These are phyloP conservation scores for Paecilomyces formosus DNA, from an alignment of 2,329 filamentous ascomycete species.

Conservation along the genomic window DNA sequence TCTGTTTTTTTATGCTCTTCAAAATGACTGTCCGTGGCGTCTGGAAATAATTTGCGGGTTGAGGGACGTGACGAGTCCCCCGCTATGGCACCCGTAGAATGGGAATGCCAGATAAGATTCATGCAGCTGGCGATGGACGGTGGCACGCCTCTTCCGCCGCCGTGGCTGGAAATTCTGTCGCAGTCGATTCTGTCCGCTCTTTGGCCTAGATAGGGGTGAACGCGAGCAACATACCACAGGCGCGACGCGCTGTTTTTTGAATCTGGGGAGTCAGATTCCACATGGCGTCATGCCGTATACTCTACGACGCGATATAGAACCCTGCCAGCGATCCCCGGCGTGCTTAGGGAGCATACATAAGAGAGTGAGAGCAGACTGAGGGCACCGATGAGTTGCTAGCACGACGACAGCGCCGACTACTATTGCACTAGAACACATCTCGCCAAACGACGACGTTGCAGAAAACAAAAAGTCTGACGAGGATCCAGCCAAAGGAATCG, in stretches of 20 bases:
- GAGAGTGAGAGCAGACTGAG: neutral
- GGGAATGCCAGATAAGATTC: neutral
- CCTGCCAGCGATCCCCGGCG: neutral
- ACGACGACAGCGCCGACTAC: neutral
- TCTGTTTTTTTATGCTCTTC: neutral
- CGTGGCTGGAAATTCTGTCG: neutral
- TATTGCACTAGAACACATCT: neutral
- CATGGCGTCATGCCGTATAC: neutral
- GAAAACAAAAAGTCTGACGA: neutral
- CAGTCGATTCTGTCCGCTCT: neutral
- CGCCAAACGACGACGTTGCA: neutral
- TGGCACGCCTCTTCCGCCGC: neutral
- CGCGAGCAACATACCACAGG: neutral
- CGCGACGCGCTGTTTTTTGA: neutral
- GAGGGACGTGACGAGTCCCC: neutral
- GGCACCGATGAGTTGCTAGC: neutral
- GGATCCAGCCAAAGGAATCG: neutral
- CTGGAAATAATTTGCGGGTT: neutral
- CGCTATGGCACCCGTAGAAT: neutral
- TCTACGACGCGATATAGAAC: neutral
- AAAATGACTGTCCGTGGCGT: neutral
- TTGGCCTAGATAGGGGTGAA: neutral
- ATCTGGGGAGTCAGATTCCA: neutral
- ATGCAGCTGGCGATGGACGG: neutral
- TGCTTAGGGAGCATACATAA: neutral